Percentiles rank a stretch among this genome's conserved stretches.
phyloP scores from a whole-genome alignment of 192 early-diverging fungal species.

The Coemansia sp. region DNA sequence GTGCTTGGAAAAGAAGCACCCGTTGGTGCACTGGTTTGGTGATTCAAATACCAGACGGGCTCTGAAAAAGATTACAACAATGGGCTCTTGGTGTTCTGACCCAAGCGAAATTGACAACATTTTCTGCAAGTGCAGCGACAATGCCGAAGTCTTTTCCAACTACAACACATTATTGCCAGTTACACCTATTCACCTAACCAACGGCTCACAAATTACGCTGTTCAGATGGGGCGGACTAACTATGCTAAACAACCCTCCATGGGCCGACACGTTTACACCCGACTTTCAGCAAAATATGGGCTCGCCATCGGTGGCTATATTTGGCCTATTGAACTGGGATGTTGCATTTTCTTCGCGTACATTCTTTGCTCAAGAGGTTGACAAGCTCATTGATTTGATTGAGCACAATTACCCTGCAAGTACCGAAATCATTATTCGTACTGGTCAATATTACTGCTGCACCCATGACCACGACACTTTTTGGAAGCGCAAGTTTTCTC shows the following conservation, averaged over 20 bases:
- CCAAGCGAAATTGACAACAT: constrained; percentile 6
- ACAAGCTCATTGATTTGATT: constrained; percentile 26
- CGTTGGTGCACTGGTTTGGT: constrained; percentile 48
- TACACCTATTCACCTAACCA: not conserved
- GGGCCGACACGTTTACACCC: constrained; percentile 20
- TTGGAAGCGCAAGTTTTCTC: constrained; percentile 41
- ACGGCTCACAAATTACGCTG: constrained; percentile 16
- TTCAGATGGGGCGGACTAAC: constrained; percentile 59
- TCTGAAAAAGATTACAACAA: constrained; percentile 45
- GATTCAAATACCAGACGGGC: constrained; percentile 57
- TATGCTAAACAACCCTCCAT: constrained; percentile 43
- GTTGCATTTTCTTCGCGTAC: constrained; percentile 31
- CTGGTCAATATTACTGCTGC: constrained; percentile 58
- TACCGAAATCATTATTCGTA: constrained; percentile 49
- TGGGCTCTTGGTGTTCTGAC: constrained; percentile 48
- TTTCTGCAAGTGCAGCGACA: constrained; percentile 55
- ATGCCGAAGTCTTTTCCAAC: constrained; percentile 10
- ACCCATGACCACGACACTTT: constrained; percentile 33
- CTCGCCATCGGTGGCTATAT: constrained; percentile 24
- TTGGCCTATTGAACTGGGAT: constrained; percentile 57
- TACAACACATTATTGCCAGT: not conserved
- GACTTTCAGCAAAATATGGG: not conserved
- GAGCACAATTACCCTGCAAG: constrained; percentile 17
- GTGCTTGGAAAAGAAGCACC: constrained; percentile 38
- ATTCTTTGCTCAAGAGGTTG: constrained; percentile 28